Conservation (phyloP, 495 filamentous ascomycete species). For the Xylaria palmicola region DNA sequence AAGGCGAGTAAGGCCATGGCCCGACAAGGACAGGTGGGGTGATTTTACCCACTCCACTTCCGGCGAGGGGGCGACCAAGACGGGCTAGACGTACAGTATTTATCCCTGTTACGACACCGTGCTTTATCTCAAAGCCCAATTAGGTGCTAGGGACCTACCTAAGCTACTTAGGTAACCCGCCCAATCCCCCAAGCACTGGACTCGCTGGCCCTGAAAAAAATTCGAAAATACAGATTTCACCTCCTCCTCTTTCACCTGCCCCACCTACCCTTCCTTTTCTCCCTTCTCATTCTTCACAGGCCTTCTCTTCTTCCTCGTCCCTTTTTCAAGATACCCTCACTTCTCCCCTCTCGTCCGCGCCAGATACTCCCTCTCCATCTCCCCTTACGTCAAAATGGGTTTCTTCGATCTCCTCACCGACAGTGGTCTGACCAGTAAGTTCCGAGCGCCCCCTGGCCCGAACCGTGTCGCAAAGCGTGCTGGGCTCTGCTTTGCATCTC, state of each 20-base stretch:
- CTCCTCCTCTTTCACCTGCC: constrained; percentile 23
- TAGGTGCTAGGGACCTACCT: no score
- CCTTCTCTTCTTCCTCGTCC: constrained; percentile 25
- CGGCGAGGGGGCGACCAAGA: no score
- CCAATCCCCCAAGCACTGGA: constrained; percentile 3
- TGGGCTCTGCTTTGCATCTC: constrained; percentile 13
- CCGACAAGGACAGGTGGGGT: no score
- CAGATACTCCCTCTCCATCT: constrained; percentile 4
- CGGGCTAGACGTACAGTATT: no score
- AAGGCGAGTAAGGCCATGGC: no score
- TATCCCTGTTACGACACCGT: constrained; percentile 11
- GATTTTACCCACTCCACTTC: no score
- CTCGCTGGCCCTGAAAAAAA: constrained; percentile 13
- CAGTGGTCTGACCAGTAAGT: constrained; percentile 80
- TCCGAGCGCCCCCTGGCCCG: constrained; percentile 12
- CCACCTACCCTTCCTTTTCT: constrained; percentile 35
- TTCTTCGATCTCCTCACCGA: constrained; percentile 91
- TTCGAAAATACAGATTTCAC: constrained; percentile 18
- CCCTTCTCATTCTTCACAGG: constrained; percentile 24
- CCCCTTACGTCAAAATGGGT: constrained; percentile 63
- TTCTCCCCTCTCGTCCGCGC: constrained; percentile 16
- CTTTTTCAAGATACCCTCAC: constrained; percentile 29
- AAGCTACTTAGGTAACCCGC: no score
- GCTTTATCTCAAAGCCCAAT: constrained; percentile 1
- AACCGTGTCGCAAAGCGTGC: constrained; percentile 1